These are phyloP conservation scores for Nakazawaea laoshanensis DNA, from an alignment of 805 yeast genomes.

Conservation along the genomic window DNA sequence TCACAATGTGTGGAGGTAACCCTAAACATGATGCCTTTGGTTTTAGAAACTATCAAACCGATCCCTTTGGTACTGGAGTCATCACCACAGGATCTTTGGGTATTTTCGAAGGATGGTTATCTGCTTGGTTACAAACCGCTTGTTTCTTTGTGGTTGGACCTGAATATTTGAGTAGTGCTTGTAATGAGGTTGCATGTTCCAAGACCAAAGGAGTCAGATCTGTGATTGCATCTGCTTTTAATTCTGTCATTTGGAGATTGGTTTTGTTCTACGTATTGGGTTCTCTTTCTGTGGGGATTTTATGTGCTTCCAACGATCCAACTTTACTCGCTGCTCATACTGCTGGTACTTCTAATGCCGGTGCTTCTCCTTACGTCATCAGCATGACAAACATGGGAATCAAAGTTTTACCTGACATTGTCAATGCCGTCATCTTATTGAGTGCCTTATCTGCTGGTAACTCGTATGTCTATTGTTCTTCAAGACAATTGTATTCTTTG, in stretches of 20 bases:
- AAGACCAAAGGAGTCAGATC: constrained; percentile 26
- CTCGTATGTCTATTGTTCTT: constrained; percentile 64
- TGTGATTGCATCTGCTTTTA: constrained; percentile 30
- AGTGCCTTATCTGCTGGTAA: constrained; percentile 79
- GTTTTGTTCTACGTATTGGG: constrained; percentile 36
- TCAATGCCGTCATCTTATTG: constrained; percentile 65
- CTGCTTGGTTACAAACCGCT: constrained; percentile 26
- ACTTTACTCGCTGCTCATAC: constrained; percentile 34
- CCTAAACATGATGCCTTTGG: constrained; percentile 44
- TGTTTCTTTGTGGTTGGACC: constrained; percentile 33
- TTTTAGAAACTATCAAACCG: constrained; percentile 33
- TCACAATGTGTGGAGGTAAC: constrained; percentile 51
- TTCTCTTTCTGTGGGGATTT: constrained; percentile 30
- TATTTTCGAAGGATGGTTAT: constrained; percentile 32
- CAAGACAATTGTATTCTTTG: constrained; percentile 54
- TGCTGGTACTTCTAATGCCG: constrained; percentile 59
- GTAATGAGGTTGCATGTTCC: constrained; percentile 27
- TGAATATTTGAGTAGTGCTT: constrained; percentile 34
- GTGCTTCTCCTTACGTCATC: constrained; percentile 71
- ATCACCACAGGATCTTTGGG: constrained; percentile 28
- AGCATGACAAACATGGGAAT: constrained; percentile 64
- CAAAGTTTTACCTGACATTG: constrained; percentile 58
- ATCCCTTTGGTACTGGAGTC: constrained; percentile 31
- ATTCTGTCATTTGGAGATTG: constrained; percentile 33
- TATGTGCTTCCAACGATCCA: constrained; percentile 28